phyloP scores from a whole-genome alignment of 352 stramenopile species.

The Globisporangium orthogonon region DNA sequence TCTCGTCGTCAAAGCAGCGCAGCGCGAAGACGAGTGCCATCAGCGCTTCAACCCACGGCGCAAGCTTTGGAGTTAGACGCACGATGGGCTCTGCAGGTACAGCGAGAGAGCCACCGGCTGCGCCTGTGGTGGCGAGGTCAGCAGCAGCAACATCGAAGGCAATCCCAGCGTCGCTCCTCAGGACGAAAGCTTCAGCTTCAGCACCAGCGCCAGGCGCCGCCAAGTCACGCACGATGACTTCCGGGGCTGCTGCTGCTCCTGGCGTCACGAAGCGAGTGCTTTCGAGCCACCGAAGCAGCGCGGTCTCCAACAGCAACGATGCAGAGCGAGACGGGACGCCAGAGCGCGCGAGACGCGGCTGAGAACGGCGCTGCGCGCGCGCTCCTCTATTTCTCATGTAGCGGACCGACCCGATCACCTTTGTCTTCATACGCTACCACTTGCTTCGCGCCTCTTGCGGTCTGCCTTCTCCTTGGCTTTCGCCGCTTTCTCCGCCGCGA shows the following conservation, averaged over 20 bases:
- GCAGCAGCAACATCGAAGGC: background rate
- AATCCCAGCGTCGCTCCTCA: background rate
- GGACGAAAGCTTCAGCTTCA: background rate
- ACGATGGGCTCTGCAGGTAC: conserved; percentile 2
- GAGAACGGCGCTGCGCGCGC: background rate
- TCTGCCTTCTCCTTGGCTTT: conserved; percentile 13
- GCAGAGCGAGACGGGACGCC: conserved; percentile 19
- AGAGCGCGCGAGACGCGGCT: conserved; percentile 11
- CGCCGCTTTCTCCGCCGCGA: background rate
- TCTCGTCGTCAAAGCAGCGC: background rate
- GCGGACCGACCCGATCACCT: background rate
- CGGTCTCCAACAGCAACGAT: conserved; percentile 21
- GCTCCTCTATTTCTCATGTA: background rate
- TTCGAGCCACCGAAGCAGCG: conserved; percentile 9
- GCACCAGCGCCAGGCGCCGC: background rate
- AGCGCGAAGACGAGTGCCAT: background rate
- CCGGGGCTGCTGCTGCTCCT: background rate
- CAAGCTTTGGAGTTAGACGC: background rate
- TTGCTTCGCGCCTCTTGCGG: background rate
- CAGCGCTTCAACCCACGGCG: background rate
- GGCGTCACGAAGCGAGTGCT: conserved; percentile 1
- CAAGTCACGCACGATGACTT: background rate
- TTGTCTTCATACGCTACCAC: background rate
- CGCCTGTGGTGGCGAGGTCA: background rate
- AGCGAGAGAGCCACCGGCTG: background rate